phyloP scores from a whole-genome alignment of 352 stramenopile species.

The Globisporangium acanthophoron region DNA sequence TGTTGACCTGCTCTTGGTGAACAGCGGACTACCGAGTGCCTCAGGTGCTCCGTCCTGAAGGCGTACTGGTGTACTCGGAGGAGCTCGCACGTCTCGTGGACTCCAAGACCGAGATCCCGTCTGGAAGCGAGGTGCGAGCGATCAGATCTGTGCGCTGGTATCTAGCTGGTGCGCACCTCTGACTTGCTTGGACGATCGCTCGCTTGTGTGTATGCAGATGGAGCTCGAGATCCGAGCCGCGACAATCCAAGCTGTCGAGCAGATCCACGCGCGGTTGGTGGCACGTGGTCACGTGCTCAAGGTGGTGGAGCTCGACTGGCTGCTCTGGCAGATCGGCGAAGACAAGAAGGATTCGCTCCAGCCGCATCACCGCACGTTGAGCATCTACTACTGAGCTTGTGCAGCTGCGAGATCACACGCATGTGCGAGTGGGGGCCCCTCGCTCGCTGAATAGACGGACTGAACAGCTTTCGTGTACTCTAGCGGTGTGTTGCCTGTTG shows the following conservation, averaged over 20 bases:
- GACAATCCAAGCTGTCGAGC: constrained; percentile 82
- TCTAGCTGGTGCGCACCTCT: not conserved
- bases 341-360: constrained; percentile 63
- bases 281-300: constrained; percentile 32
- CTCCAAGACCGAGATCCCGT: constrained; percentile 45
- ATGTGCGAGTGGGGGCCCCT: no score
- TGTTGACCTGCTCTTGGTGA: not conserved
- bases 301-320: constrained; percentile 85
- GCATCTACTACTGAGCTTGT: constrained; percentile 70
- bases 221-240: constrained; percentile 81
- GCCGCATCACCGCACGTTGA: constrained; percentile 80
- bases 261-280: constrained; percentile 37
- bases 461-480: no score
- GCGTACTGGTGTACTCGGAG: constrained; percentile 57
- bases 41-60: constrained; percentile 65
- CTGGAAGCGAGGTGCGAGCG: constrained; percentile 48
- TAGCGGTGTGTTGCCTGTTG: not conserved
- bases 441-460: no score
- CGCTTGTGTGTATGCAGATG: constrained; percentile 24
- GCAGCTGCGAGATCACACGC: no score
- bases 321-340: constrained; percentile 86
- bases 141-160: not conserved
- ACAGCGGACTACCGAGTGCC: constrained; percentile 86
- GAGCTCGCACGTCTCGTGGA: constrained; percentile 46
- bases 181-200: no score